Evolutionary conservation across 225 moss, liverwort and hornwort genomes (phyloP).

Genomic region (Antitrichia curtipendula): DNA sequence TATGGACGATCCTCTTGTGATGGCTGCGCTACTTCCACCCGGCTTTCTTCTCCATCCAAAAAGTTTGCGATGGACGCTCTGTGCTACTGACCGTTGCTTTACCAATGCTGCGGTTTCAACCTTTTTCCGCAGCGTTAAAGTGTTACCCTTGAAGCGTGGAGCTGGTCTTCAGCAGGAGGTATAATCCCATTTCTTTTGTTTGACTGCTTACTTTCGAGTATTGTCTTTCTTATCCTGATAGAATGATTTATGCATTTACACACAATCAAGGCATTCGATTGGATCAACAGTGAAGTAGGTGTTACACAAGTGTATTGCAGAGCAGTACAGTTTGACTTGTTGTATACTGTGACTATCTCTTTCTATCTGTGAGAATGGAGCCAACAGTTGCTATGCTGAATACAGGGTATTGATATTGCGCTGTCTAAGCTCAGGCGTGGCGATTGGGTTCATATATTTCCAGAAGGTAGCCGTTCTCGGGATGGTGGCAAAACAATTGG

Average conservation of each 20-base stretch:
- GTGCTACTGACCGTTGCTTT: slow-evolving; percentile 93
- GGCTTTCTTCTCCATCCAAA: slow-evolving; percentile 59
- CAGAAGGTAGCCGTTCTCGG: slow-evolving; percentile 90
- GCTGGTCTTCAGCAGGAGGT: slow-evolving; percentile 93
- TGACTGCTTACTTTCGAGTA: neutral
- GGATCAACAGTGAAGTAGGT: neutral
- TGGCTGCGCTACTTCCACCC: slow-evolving; percentile 77
- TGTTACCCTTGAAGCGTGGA: slow-evolving; percentile 83
- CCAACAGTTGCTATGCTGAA: neutral
- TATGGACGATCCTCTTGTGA: slow-evolving; percentile 93
- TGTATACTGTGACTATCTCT: neutral
- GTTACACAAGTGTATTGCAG: neutral
- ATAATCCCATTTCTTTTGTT: neutral
- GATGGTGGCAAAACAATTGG: slow-evolving; percentile 72
- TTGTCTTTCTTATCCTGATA: neutral
- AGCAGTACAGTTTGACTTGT: neutral
- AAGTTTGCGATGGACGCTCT: slow-evolving; percentile 82
- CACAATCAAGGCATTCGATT: neutral
- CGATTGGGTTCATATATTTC: slow-evolving; percentile 97
- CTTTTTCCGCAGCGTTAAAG: slow-evolving; percentile 88
- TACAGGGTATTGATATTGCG: slow-evolving; percentile 88
- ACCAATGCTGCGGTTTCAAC: slow-evolving; percentile 74
- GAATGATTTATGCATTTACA: neutral
- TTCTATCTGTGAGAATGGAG: neutral
- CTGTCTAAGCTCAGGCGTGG: slow-evolving; percentile 83